Base-by-base conservation (phyloP, 139 green algal species). In the Eudorina sp. region DNA sequence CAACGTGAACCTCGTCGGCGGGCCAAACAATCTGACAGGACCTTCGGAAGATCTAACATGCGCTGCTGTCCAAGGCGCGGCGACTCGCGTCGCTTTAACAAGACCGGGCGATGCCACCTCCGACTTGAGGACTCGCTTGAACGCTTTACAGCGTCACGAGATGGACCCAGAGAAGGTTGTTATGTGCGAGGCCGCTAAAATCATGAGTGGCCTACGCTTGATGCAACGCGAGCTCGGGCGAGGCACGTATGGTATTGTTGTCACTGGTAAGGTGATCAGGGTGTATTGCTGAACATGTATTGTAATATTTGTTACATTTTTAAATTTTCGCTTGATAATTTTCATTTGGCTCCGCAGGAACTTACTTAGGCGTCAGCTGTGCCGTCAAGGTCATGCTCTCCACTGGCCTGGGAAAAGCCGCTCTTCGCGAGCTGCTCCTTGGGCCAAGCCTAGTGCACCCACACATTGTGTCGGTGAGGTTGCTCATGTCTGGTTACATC, bases 381-480 rank as follows among this genome's bases (percentile, higher is more conserved):
- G 75, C 75, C 0, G 48, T 83, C n/a, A 83, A 83, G 75, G 29
- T 81, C 4, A 81, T 81, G 73, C 14, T 43, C 9, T 81, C 73
- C 2, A 16, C 29, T 1, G 45, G 45, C 21, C 73, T 83, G 14
- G 27, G 40, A 25, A 31, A 48, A 1, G 31, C 46, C 7, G 75
- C 51, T 18, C 25, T 83, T 6, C 48, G n/a, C n/a, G n/a, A n/a
- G n/a, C n/a, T n/a, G n/a, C n/a, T n/a, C n/a, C n/a, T n/a, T n/a
- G n/a, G n/a, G 48, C 1, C 48, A 83, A 34, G 14, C 46, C 48
- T 48, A 68, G 16, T 83, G 31, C 75, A 83, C 48, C 75, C 75
- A 53, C 45, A 83, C 75, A 7, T 66, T 1, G 73, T 62, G 1
- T 46, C 70, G 70, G 41, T 55, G 9, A 23, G 40, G 36, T 7